Conservation (phyloP, 768 basidiomycete genomes). For the Suillus decipiens region DNA sequence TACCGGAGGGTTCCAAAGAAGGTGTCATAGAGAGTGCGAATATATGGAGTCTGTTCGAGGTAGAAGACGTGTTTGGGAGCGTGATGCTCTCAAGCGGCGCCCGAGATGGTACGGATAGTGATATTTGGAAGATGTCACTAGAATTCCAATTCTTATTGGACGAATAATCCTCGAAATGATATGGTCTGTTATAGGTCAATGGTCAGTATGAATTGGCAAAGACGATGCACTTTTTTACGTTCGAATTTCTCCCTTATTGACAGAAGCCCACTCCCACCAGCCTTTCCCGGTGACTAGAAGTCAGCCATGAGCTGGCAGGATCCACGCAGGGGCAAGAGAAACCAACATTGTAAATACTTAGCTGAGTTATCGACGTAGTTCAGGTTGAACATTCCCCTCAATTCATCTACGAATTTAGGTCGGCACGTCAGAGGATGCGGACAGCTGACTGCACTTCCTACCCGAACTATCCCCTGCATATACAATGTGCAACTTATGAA, state of each 20-base stretch:
- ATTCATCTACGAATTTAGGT: constrained; percentile 25
- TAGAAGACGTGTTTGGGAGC: constrained; percentile 36
- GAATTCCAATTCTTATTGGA: constrained; percentile 42
- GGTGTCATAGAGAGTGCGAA: constrained; percentile 47
- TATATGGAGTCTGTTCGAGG: constrained; percentile 41
- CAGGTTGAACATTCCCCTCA: constrained; percentile 37
- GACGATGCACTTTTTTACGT: constrained; percentile 32
- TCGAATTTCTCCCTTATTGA: constrained; percentile 45
- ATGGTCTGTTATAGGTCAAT: constrained; percentile 36
- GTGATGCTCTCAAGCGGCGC: constrained; percentile 43
- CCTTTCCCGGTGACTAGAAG: constrained; percentile 45
- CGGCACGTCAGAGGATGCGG: background rate
- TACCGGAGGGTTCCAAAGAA: constrained; percentile 28
- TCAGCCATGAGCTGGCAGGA: background rate
- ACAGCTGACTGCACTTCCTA: constrained; percentile 26
- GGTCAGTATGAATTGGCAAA: constrained; percentile 4
- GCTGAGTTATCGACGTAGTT: constrained; percentile 40
- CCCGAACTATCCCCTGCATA: constrained; percentile 44
- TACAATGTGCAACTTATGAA: constrained; percentile 50
- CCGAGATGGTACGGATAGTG: constrained; percentile 44
- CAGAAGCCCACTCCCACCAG: constrained; percentile 44
- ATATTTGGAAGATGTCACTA: constrained; percentile 47
- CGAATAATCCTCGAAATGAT: constrained; percentile 41
- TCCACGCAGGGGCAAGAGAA: background rate
- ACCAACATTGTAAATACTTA: constrained; percentile 37